Percentiles rank a stretch among this genome's conserved stretches.
Evolutionary conservation across 441 rosid species (phyloP).

Genomic region (Raphanus hybrid): DNA sequence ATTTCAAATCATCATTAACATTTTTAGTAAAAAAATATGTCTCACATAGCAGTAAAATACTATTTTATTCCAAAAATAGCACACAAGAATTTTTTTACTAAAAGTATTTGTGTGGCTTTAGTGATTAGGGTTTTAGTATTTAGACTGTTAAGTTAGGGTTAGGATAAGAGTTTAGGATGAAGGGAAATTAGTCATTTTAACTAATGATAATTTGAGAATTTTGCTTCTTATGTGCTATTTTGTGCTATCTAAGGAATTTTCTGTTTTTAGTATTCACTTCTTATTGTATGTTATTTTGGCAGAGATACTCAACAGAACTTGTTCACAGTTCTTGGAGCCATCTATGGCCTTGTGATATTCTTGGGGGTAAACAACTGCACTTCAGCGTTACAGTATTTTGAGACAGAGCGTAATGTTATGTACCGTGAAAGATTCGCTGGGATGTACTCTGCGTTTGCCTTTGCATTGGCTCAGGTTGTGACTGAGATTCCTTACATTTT

Average conservation of each 20-base stretch:
- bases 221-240: no score
- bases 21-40: no score
- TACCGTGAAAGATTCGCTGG: conserved; percentile 69
- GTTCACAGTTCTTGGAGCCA: conserved; percentile 55
- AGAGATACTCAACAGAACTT: conserved; percentile 59
- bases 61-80: no score
- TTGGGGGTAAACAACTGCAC: conserved; percentile 60
- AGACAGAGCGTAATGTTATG: conserved; percentile 56
- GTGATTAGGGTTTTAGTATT: no score
- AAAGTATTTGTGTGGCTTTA: no score
- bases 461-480: conserved; percentile 56
- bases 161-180: no score
- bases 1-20: neutral
- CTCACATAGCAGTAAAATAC: no score
- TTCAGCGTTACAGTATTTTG: conserved; percentile 48
- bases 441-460: conserved; percentile 62
- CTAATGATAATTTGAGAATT: no score
- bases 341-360: conserved; percentile 50
- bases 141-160: no score
- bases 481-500: conserved; percentile 59
- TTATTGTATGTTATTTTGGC: neutral
- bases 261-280: neutral
- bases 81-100: no score
- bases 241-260: neutral
- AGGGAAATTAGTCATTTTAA: no score